Percentiles rank a stretch among this genome's conserved stretches.
Evolutionary conservation across 2,329 filamentous ascomycete genomes (phyloP).

Genomic region (Penicillium sp.): DNA sequence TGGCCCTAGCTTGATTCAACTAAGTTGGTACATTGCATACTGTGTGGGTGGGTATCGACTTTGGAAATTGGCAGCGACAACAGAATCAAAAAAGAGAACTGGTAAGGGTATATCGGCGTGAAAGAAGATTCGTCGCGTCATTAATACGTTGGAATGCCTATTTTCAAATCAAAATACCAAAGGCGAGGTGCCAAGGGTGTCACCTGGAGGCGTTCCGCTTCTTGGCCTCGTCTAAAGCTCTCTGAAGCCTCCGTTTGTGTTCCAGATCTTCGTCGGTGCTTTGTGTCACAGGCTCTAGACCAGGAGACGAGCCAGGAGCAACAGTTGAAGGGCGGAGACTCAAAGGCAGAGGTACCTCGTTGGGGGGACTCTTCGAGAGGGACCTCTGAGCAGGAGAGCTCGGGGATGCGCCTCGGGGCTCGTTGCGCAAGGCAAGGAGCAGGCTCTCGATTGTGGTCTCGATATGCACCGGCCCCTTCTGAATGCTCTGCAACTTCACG

Average conservation of each 20-base stretch:
- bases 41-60: slow-evolving; percentile 13
- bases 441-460: slow-evolving; percentile 38
- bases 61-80: background rate
- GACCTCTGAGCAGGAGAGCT: slow-evolving; percentile 10
- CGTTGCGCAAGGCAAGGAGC: slow-evolving; percentile 35
- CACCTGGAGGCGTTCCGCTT: slow-evolving; percentile 47
- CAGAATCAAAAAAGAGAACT: background rate
- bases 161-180: background rate
- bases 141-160: slow-evolving; percentile 1
- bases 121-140: slow-evolving; percentile 23
- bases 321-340: slow-evolving; percentile 29
- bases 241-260: slow-evolving; percentile 48
- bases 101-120: slow-evolving; percentile 11
- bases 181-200: slow-evolving; percentile 12
- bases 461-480: slow-evolving; percentile 39
- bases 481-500: slow-evolving; percentile 42
- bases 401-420: slow-evolving; percentile 20
- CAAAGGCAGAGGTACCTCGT: slow-evolving; percentile 22
- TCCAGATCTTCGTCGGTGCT: slow-evolving; percentile 35
- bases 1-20: slow-evolving; percentile 8
- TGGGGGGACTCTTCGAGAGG: slow-evolving; percentile 10
- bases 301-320: slow-evolving; percentile 12
- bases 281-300: slow-evolving; percentile 1
- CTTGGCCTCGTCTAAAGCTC: slow-evolving; percentile 53
- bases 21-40: slow-evolving; percentile 6